Evolutionary conservation across 23 red algal species (phyloP).

Genomic region (Cyanidioschyzon merolae): DNA sequence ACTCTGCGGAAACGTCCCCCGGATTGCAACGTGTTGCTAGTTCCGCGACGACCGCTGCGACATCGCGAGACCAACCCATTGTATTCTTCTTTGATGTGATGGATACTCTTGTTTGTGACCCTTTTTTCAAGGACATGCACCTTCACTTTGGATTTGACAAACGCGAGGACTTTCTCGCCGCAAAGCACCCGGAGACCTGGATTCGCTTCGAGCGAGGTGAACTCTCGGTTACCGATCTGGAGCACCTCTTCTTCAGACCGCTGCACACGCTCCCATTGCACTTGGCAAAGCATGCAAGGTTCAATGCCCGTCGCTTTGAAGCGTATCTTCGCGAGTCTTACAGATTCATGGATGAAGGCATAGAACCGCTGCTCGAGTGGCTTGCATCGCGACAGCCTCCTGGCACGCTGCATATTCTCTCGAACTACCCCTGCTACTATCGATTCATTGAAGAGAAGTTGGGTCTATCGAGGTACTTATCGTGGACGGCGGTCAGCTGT

Average conservation of each 20-base stretch:
- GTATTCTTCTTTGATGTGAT: slow-evolving; percentile 78
- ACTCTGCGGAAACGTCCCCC: too few species aligned
- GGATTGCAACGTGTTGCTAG: too few species aligned
- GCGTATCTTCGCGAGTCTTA: slow-evolving; percentile 50
- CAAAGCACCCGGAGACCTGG: slow-evolving; percentile 69
- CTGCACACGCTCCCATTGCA: background rate
- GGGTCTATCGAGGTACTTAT: slow-evolving; percentile 34
- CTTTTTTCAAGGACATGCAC: slow-evolving; percentile 78
- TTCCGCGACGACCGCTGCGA: too few species aligned
- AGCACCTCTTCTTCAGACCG: slow-evolving; percentile 41
- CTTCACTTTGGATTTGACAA: slow-evolving; percentile 64
- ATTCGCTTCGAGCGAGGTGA: slow-evolving; percentile 60
- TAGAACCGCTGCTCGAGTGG: slow-evolving; percentile 39
- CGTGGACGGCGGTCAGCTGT: slow-evolving; percentile 79
- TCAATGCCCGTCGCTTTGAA: slow-evolving; percentile 43
- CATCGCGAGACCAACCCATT: too few species aligned
- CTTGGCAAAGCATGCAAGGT: background rate
- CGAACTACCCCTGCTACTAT: slow-evolving; percentile 78
- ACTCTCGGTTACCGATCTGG: slow-evolving; percentile 30
- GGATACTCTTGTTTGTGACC: slow-evolving; percentile 84
- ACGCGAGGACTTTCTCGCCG: slow-evolving; percentile 49
- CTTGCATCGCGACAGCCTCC: slow-evolving; percentile 21
- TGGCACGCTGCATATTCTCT: slow-evolving; percentile 50
- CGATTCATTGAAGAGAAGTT: slow-evolving; percentile 54
- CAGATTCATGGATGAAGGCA: slow-evolving; percentile 38